Base-by-base conservation (phyloP, 2,329 filamentous ascomycete genomes). In the Monosporascus sp. region DNA sequence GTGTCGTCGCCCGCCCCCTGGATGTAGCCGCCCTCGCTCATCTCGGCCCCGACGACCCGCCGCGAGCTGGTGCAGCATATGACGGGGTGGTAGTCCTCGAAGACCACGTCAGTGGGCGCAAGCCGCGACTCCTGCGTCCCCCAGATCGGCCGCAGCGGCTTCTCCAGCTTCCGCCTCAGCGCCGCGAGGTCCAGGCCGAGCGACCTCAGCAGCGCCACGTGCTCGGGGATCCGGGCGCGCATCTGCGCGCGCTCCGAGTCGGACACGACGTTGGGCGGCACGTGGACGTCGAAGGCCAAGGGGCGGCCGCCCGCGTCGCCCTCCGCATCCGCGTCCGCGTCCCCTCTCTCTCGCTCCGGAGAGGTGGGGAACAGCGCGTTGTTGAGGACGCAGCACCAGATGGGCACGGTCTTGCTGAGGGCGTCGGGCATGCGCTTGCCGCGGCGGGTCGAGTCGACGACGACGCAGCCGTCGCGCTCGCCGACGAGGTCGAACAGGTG, bases 391-490 rank as follows among this genome's bases (percentile, higher is more conserved):
- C 87, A 83, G 70, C 89, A 92, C 94, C 94, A 99, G 57, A 96
- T 89, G 2, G 94, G 93, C 25, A 97, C 78, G 0, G 94, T 97
- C 70, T 96, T 97, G 62, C 88, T 90, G 18, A 99, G 79, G 17
- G 94, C 92, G 72, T 99, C 94, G 1, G 94, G 93, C 85, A 97
- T 96, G 61, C 88, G 82, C 74, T 97, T 97, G 9, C 94, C 94
- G 50, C 93, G 80, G 52, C 94, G 79, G 0, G 94, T 99, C 25
- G 91, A 97, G 71, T 99, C 94, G 44, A 97, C 88, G 53, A 99
- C 84, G 54, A 97, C 86, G 68, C 85, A 84, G 79, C 91, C 91
- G 62, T 88, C 83, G 69, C 82, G 66, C 52, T 74, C 64, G 55
- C 80, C 83, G 51, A 93, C 78, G 41, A 92, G 64, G 37, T 84